A percentile compares a stretch with the other conserved stretches of the same genome.
Conservation (phyloP, 495 filamentous ascomycete genomes). For the Penicillium fimorum region DNA sequence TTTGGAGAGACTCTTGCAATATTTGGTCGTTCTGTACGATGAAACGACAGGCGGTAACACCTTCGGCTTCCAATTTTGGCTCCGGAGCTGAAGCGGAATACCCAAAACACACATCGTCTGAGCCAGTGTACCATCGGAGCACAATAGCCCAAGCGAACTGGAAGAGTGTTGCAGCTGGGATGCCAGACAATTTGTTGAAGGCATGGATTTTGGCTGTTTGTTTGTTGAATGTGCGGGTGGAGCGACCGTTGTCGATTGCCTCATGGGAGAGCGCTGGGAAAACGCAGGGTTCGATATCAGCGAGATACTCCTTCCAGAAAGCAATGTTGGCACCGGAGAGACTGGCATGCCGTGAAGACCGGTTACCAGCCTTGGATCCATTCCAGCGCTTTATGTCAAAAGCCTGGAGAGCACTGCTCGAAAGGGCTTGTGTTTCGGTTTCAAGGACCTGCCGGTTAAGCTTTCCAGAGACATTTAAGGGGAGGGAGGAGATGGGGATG, state of each 20-base stretch:
- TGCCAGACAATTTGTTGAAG: conserved; percentile 32
- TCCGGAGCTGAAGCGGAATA: conserved; percentile 31
- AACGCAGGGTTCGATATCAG: conserved; percentile 50
- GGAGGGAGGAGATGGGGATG: conserved; percentile 54
- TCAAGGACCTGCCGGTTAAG: conserved; percentile 33
- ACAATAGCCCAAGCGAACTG: conserved; percentile 56
- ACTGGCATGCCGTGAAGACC: conserved; percentile 6
- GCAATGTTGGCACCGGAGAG: conserved; percentile 28
- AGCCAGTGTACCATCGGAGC: conserved; percentile 51
- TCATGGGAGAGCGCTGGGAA: conserved; percentile 45
- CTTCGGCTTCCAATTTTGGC: conserved; percentile 5
- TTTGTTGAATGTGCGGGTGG: conserved; percentile 25
- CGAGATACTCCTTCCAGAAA: conserved; percentile 54
- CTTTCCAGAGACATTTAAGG: conserved; percentile 53
- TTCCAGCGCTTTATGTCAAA: conserved; percentile 23
- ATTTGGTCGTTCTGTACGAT: conserved; percentile 33
- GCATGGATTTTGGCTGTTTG: conserved; percentile 32
- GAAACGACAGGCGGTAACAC: conserved; percentile 36
- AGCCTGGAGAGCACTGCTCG: conserved; percentile 12
- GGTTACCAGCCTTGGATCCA: conserved; percentile 9
- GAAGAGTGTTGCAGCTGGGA: conserved; percentile 35
- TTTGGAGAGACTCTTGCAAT: conserved; percentile 36
- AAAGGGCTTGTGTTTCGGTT: conserved; percentile 17
- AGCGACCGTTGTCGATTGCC: conserved; percentile 6
- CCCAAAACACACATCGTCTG: conserved; percentile 56